These are phyloP conservation scores for Gelatoporia subvermispora DNA, from an alignment of 768 basidiomycete species.

Conservation along the genomic window DNA sequence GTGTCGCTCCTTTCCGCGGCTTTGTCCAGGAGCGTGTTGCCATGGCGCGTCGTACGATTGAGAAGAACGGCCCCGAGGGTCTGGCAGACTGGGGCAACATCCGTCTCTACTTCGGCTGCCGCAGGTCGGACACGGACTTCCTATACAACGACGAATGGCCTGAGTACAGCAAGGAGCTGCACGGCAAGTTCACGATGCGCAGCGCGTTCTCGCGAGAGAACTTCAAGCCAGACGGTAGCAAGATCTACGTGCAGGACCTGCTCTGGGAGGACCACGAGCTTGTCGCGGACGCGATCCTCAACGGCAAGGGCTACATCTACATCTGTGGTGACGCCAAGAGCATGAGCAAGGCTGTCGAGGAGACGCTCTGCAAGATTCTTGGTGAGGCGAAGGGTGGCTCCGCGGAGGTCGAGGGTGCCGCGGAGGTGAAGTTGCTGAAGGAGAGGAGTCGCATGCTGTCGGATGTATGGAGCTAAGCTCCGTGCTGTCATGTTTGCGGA, in stretches of 20 bases:
- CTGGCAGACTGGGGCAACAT: constrained; percentile 95
- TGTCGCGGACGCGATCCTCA: constrained; percentile 84
- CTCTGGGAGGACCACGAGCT: constrained; percentile 83
- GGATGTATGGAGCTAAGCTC: constrained; percentile 63
- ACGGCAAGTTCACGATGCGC: constrained; percentile 88
- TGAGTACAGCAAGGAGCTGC: constrained; percentile 76
- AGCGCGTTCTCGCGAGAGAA: constrained; percentile 88
- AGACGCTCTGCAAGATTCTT: constrained; percentile 74
- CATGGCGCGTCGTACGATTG: constrained; percentile 87
- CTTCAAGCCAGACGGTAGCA: constrained; percentile 87
- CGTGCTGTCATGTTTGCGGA: no score
- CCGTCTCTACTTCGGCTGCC: constrained; percentile 95
- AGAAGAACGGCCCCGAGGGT: constrained; percentile 92
- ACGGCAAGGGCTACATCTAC: constrained; percentile 95
- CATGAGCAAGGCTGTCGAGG: constrained; percentile 96
- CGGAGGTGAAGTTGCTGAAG: constrained; percentile 93
- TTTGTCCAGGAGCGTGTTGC: constrained; percentile 98
- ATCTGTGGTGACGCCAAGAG: constrained; percentile 95
- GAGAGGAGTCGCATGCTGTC: constrained; percentile 84
- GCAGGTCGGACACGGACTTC: constrained; percentile 84
- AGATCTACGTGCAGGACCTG: constrained; percentile 99
- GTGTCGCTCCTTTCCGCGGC: constrained; percentile 98
- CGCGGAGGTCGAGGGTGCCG: constrained; percentile 80
- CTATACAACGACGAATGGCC: constrained; percentile 96
- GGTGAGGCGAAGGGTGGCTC: constrained; percentile 93